These are phyloP conservation scores for Crucihimalaya himalaica DNA, from an alignment of 345 rosid genomes.

Conservation along the genomic window DNA sequence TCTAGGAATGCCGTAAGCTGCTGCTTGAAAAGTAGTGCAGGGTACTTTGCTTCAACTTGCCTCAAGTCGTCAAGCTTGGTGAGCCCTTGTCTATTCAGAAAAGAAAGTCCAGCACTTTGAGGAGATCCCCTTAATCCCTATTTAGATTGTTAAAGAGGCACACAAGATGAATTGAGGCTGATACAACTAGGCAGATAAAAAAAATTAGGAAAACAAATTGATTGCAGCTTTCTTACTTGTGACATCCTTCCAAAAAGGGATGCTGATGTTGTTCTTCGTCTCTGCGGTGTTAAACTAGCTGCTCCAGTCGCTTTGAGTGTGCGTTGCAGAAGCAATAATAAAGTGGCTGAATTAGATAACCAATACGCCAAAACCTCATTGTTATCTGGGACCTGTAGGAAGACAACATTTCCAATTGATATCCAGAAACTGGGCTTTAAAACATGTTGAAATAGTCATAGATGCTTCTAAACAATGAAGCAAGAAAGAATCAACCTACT, in stretches of 20 bases:
- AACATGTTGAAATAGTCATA: not conserved
- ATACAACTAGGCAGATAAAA: constrained; percentile 8
- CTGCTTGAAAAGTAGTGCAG: constrained; percentile 94
- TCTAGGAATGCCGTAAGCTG: constrained; percentile 99
- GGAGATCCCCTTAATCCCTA: constrained; percentile 90
- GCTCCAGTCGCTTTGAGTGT: constrained; percentile 98
- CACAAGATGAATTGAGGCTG: constrained; percentile 17
- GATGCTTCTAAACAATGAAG: constrained; percentile 1
- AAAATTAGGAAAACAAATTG: not conserved
- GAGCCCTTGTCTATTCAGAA: constrained; percentile 70
- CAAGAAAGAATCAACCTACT: constrained; percentile 45
- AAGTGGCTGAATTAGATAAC: constrained; percentile 91
- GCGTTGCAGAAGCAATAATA: constrained; percentile 86
- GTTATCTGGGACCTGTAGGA: constrained; percentile 75
- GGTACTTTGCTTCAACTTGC: constrained; percentile 98
- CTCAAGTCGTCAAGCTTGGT: constrained; percentile 80
- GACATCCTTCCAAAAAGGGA: constrained; percentile 99
- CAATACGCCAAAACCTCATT: constrained; percentile 87
- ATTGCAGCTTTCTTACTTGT: constrained; percentile 58
- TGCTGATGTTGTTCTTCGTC: constrained; percentile 85
- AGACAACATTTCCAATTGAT: constrained; percentile 23
- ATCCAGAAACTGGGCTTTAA: constrained; percentile 1
- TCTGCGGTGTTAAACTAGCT: constrained; percentile 95
- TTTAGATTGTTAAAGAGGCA: constrained; percentile 32
- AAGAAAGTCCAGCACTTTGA: constrained; percentile 84